Base-by-base conservation (phyloP, 192 early-diverging fungal species). In the Coemansia sp. region DNA sequence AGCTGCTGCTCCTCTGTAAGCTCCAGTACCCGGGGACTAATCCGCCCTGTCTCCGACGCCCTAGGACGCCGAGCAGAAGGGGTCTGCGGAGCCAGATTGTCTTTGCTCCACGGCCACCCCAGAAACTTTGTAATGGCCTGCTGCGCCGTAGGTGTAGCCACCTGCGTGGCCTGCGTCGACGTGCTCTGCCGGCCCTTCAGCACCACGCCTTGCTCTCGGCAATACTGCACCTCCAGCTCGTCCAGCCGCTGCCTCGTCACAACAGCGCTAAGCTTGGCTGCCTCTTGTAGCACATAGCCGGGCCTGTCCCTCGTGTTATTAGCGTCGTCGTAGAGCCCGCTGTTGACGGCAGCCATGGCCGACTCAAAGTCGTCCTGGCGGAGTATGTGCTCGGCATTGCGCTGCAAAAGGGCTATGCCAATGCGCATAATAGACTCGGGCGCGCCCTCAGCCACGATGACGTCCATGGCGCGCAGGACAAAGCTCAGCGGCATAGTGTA, bases 401-500 rank as follows among this genome's bases (percentile, higher is more conserved):
- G 90, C 75, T 93, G 89, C 47, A 99, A 74, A 38, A 99, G 87
- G 0, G 96, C 96, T 13, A 98, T 85, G 6, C 94, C 89, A 52
- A 99, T 92, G 13, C 92, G 87, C 62, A 97, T 87, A 42, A 97
- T 78, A 3, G 92, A 84, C 62, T 99, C 97, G 42, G 94, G 76
- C 66, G 69, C 43, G 34, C 97, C 97, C 75, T 99, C 95, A 15
- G 93, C 93, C 63, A 99, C 90, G 36, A 98, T 87, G 22, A 97
- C 89, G 82, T 99, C 98, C 68, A 93, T 92, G 65, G 98, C 91
- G 3, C 97, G 88, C 74, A 93, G 92, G 24, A 97, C 94, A 42
- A 95, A 84, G n/a, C 92, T 89, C n/a, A 98, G 85, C 12, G 97
- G 96, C 79, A 99, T 95, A 16, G 93, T 91, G 85, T 96, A 99